Evolutionary conservation across 2,329 filamentous ascomycete species (phyloP), one percentile per base, ranked within the genome.

Genomic region (Colletotrichum sansevieriae): DNA sequence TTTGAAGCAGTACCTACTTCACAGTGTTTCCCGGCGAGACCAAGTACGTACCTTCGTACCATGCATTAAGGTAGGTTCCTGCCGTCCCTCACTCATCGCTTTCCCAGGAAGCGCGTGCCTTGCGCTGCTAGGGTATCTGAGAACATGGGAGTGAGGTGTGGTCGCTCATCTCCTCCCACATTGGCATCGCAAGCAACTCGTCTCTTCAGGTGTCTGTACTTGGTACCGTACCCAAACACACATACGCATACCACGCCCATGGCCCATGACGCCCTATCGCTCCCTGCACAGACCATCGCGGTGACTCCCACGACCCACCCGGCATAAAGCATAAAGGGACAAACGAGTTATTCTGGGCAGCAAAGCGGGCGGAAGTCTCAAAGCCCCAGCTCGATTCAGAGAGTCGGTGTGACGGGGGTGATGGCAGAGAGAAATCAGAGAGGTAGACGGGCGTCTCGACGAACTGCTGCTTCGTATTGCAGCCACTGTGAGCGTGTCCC

Each of bases 331-430:
- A 49, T 60, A 18, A 51, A 33, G 22, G 9, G 44, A n/a, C 43
- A 60, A 37, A 60, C 57, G 44, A 60, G 13, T 33, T 25, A n/a
- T 13, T 60, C 18, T 51, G 47, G 20, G 8, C 44, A 18, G 57
- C 33, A 41, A 49, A 60, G 44, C 57, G 29, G 15, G 18, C 37
- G 44, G 22, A 35, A 20, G 22, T 11, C 33, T 18, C 18, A n/a
- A 55, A n/a, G n/a, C 37, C 37, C 44, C n/a, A 60, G 44, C 44
- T 39, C 13, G 18, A 22, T 35, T n/a, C 20, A 37, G 49, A 52
- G 33, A 46, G 49, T 63, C 64, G 64, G 49, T 57, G 64, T 63
- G 64, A 49, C 41, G 49, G 49, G 49, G 59, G 37, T 10, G 47
- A 18, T 20, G 35, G 29, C 25, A 44, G 18, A 39, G 15, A 35